phyloP scores from a whole-genome alignment of 352 stramenopile species.

The Pythium apleroticum region DNA sequence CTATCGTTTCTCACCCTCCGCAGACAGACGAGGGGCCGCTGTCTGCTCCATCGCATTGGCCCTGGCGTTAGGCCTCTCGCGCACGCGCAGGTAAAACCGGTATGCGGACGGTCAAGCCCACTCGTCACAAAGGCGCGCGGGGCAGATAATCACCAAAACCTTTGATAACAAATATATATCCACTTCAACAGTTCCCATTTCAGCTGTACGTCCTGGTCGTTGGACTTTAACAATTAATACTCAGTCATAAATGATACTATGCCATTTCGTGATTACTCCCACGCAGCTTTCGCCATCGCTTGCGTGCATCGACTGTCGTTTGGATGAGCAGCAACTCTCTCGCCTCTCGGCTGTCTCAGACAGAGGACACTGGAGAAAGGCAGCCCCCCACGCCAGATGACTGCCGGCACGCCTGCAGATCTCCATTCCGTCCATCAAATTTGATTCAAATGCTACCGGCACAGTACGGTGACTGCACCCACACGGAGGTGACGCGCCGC shows the following conservation, averaged over 20 bases:
- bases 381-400: too few relatives aligned
- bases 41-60: not conserved
- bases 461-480: too few relatives aligned
- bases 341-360: not conserved
- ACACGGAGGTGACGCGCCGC: not conserved
- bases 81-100: not conserved
- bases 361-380: not conserved
- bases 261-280: conserved; percentile 2
- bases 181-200: not conserved
- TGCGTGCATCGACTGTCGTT: too few relatives aligned
- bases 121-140: conserved; percentile 1
- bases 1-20: too few relatives aligned
- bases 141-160: not conserved
- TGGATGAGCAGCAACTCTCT: too few relatives aligned
- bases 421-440: not conserved
- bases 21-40: too few relatives aligned
- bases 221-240: not conserved
- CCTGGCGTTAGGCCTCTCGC: not conserved
- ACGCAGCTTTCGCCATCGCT: not conserved
- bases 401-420: not conserved
- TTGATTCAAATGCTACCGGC: too few relatives aligned
- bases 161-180: not conserved
- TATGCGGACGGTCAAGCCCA: not conserved
- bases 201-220: too few relatives aligned
- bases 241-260: not conserved